phyloP scores from a whole-genome alignment of 495 filamentous ascomycete species.

The Xylaria venustula region DNA sequence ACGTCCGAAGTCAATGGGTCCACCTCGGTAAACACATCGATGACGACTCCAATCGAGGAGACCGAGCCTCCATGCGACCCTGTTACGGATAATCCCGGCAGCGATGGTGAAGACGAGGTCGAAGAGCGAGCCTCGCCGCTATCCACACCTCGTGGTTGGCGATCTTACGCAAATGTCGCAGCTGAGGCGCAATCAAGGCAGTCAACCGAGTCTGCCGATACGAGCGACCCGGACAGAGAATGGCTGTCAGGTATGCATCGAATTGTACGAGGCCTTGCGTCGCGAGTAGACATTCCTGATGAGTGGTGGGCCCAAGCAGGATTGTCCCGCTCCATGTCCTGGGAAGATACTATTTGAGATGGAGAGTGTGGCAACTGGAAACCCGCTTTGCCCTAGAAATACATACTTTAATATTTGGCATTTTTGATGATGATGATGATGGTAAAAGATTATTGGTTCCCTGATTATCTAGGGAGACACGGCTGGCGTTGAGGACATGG shows the following conservation, averaged over 20 bases:
- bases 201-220: constrained; percentile 18
- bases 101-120: constrained; percentile 31
- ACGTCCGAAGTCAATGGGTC: constrained; percentile 34
- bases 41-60: constrained; percentile 31
- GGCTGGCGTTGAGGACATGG: not conserved
- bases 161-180: constrained; percentile 37
- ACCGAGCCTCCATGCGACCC: constrained; percentile 42
- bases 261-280: constrained; percentile 63
- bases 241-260: constrained; percentile 65
- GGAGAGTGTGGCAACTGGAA: no score
- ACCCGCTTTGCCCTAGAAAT: no score
- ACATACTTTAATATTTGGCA: no score
- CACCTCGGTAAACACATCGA: constrained; percentile 36
- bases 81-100: constrained; percentile 33
- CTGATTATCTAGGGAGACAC: not conserved
- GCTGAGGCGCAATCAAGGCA: constrained; percentile 13
- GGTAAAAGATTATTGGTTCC: not conserved
- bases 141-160: constrained; percentile 11
- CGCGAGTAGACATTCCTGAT: constrained; percentile 69
- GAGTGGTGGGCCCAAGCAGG: constrained; percentile 76
- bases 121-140: constrained; percentile 1
- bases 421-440: not conserved
- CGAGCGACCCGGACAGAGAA: constrained; percentile 34
- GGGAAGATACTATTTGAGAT: constrained; percentile 32
- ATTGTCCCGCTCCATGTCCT: constrained; percentile 58